These are phyloP conservation scores for Chaetoceros muelleri DNA, from an alignment of 108 stramenopile species.

Conservation along the genomic window DNA sequence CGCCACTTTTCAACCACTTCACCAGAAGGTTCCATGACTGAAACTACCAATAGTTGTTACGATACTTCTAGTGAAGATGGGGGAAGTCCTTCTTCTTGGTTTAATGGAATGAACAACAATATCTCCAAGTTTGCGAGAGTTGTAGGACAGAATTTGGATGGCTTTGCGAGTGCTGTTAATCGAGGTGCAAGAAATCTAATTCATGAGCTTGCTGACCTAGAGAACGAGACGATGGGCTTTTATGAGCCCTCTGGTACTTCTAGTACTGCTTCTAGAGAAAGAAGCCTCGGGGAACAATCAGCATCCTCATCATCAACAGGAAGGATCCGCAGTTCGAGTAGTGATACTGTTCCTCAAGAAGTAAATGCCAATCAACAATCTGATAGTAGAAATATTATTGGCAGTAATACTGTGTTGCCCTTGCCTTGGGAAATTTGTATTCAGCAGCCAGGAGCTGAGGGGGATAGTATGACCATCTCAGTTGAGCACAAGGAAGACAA, in stretches of 20 bases:
- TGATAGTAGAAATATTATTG: no score
- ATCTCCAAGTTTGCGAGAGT: neutral
- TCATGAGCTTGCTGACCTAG: neutral
- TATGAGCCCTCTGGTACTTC: neutral
- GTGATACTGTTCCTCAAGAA: no score
- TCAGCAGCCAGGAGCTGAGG: neutral
- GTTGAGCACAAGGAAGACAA: slow-evolving; percentile 18
- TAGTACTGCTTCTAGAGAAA: neutral
- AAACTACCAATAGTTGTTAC: no score
- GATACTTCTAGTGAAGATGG: neutral
- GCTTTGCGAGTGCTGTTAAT: neutral
- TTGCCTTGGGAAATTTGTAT: slow-evolving; percentile 42
- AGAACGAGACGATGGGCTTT: neutral
- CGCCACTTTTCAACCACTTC: neutral
- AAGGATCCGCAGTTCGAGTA: no score
- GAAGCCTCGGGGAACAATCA: no score
- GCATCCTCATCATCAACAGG: no score
- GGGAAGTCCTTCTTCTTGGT: neutral
- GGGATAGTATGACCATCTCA: slow-evolving; percentile 1
- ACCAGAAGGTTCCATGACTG: neutral
- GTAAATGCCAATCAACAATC: no score
- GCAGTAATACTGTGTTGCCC: slow-evolving; percentile 1
- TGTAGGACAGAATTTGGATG: neutral
- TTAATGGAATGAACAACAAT: neutral
- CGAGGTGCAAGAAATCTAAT: neutral